These are phyloP conservation scores for Populus nigra DNA, from an alignment of 345 rosid genomes.

Conservation along the genomic window DNA sequence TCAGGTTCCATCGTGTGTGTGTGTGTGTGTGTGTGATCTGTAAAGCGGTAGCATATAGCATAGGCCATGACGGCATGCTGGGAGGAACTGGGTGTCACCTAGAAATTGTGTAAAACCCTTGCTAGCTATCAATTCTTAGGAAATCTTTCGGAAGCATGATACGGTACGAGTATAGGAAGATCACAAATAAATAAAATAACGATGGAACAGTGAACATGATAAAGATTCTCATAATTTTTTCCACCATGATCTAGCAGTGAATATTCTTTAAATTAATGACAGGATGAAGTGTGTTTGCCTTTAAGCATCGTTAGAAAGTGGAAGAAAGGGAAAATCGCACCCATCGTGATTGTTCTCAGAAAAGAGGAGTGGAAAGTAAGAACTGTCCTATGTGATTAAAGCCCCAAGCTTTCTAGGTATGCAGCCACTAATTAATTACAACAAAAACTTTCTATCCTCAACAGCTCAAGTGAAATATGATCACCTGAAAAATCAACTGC, in stretches of 20 bases:
- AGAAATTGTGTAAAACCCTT: background rate
- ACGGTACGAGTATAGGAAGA: background rate
- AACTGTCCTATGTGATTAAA: background rate
- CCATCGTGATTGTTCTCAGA: background rate
- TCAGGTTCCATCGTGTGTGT: background rate
- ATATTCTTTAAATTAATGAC: conserved; percentile 12
- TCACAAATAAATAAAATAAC: background rate
- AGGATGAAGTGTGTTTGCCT: background rate
- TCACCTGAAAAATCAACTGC: background rate
- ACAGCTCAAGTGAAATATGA: background rate
- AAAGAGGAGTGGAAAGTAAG: background rate
- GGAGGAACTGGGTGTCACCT: background rate
- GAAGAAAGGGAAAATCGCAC: conserved; percentile 1
- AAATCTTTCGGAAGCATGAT: background rate
- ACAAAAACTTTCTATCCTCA: background rate
- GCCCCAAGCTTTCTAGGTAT: background rate
- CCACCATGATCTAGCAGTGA: conserved; percentile 10
- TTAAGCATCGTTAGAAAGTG: conserved; percentile 19
- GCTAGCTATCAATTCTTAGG: background rate
- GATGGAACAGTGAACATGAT: background rate
- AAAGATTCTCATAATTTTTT: background rate
- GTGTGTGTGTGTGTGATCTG: background rate
- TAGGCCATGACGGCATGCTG: background rate
- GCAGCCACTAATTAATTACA: background rate
- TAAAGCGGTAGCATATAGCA: background rate